Conservation (phyloP, 345 rosid genomes). For the Barbarea vulgaris region DNA sequence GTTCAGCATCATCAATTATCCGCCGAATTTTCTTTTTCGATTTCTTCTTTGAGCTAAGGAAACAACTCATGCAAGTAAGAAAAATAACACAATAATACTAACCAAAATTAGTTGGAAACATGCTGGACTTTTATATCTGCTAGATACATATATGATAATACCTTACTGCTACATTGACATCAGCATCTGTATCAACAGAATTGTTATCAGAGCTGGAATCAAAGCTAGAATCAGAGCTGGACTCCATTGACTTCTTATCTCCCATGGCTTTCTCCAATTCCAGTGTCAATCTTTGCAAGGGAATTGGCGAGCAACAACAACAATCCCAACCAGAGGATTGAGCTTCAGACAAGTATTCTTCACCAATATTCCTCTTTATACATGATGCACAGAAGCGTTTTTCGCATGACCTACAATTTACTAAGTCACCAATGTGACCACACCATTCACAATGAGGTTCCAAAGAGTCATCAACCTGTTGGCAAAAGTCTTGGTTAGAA, state of each 20-base stretch:
- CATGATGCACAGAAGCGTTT: conserved; percentile 71
- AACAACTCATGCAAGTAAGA: conserved; percentile 27
- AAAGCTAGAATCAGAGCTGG: conserved; percentile 49
- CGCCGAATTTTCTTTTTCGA: conserved; percentile 84
- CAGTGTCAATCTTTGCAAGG: conserved; percentile 60
- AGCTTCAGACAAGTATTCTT: conserved; percentile 62
- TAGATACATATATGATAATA: conserved; percentile 32
- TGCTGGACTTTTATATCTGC: conserved; percentile 3
- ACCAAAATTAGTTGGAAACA: conserved; percentile 22
- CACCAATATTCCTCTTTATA: conserved; percentile 78
- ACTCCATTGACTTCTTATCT: conserved; percentile 41
- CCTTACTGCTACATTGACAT: conserved; percentile 55
- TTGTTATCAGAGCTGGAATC: conserved; percentile 61
- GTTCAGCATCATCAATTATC: conserved; percentile 95
- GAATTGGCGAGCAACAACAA: conserved; percentile 80
- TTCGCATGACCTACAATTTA: conserved; percentile 81
- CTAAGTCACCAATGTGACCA: conserved; percentile 64
- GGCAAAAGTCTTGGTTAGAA: conserved; percentile 29
- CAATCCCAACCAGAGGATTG: conserved; percentile 83
- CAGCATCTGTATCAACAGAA: conserved; percentile 71
- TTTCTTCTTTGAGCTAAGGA: conserved; percentile 65
- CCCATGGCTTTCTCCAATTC: conserved; percentile 77
- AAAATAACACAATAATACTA: conserved; percentile 26
- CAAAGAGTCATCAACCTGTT: conserved; percentile 66
- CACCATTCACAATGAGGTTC: conserved; percentile 95